Evolutionary conservation across 2,329 filamentous ascomycete species (phyloP).

Genomic region (Tolypocladium nubicola): DNA sequence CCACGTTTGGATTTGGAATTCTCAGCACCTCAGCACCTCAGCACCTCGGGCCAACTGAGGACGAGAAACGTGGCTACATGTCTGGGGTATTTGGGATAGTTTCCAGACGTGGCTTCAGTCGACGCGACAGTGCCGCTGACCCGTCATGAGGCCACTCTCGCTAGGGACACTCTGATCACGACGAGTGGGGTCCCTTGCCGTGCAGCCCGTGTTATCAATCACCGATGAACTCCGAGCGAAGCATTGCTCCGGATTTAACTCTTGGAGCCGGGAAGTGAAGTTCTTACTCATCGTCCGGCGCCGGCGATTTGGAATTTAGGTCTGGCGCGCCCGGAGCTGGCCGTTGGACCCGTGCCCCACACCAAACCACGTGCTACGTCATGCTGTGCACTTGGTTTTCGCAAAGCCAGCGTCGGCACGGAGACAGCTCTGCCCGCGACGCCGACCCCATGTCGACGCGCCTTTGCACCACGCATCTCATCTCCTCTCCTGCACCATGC

Average conservation of each 20-base stretch:
- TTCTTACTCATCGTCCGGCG: neutral
- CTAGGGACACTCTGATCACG: too few relatives aligned
- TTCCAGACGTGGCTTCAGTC: neutral
- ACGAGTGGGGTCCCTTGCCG: too few relatives aligned
- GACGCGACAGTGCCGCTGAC: neutral
- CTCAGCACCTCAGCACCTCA: too few relatives aligned
- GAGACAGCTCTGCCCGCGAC: neutral
- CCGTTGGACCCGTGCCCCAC: neutral
- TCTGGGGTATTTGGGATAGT: too few relatives aligned
- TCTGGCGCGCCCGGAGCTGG: neutral
- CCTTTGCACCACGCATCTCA: neutral
- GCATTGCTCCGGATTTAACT: neutral
- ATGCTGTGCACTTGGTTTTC: neutral
- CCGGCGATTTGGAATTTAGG: neutral
- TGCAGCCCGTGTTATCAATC: neutral
- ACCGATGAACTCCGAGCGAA: neutral
- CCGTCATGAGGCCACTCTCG: neutral
- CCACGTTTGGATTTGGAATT: neutral
- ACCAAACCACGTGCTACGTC: neutral
- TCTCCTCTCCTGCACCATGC: conserved; percentile 6
- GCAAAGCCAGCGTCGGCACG: neutral
- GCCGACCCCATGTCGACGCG: neutral
- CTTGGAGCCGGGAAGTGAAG: neutral
- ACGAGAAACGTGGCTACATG: too few relatives aligned
- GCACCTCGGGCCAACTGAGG: neutral